Base-by-base conservation (phyloP, 371 early-diverging fungal species). In the Cladochytrium tenue region DNA sequence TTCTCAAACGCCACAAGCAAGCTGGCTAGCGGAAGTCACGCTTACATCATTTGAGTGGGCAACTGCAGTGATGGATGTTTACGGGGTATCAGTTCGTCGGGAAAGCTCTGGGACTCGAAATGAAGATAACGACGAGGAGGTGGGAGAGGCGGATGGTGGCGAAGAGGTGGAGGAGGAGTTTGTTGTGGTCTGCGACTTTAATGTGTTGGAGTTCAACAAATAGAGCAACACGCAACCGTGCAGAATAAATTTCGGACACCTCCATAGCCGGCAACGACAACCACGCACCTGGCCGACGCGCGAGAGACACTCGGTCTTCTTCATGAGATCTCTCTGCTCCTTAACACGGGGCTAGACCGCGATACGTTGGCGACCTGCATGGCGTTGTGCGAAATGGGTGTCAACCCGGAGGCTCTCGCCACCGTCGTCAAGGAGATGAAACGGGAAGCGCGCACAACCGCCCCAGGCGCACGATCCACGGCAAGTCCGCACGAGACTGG, bases 351-450 rank as follows among this genome's bases (percentile, higher is more conserved):
- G 0, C 81, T 92, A 2, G 90, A 89, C 75, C 78, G 88, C 30
- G 89, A 91, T 34, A 78, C 90, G 0, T 81, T 93, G n/a, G 78
- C 88, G 0, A 66, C 84, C 10, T 92, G 92, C 67, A 80, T 91
- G 3, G 79, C 86, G 4, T 73, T 93, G 53, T 88, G 86, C 68
- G 92, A 92, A 66, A 72, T 75, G 20, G 92, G 92, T 23, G 91
- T 88, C 26, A 92, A 93, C 70, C 94, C 94, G 5, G 92, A 92
- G 74, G 92, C 92, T 3, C 76, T 93, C 20, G 91, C 94, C 1
- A 88, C 88, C 33, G 89, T 89, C 51, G 80, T 92, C 71, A 88
- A 86, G 72, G 91, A 90, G 68, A 76, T 92, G 58, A 80, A 81
- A 62, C 64, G 84, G 13, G 88, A 87, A 58, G 58, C 32, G 34